Conservation (phyloP, 768 basidiomycete genomes). For the Mycena crocata region DNA sequence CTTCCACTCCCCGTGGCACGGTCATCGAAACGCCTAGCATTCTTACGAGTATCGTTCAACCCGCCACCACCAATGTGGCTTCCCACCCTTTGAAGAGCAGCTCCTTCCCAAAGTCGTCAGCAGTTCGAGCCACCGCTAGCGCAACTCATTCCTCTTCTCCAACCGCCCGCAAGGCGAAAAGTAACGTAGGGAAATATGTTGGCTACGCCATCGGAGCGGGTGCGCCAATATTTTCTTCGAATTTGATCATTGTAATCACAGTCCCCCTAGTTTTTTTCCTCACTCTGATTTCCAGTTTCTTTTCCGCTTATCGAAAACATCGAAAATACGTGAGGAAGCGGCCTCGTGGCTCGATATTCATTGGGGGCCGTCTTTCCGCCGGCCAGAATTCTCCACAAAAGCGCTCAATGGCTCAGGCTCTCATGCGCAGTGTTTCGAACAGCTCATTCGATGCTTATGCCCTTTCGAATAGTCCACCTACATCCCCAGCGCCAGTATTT, state of each 20-base stretch:
- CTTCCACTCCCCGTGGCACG: slow-evolving; percentile 1
- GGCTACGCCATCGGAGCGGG: slow-evolving; percentile 33
- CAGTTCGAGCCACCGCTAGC: slow-evolving; percentile 21
- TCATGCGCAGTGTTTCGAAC: slow-evolving; percentile 32
- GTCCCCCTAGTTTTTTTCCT: slow-evolving; percentile 28
- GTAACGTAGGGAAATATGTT: slow-evolving; percentile 28
- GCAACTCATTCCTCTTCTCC: slow-evolving; percentile 12
- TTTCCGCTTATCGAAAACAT: slow-evolving; percentile 33
- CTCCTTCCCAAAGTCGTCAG: slow-evolving; percentile 20
- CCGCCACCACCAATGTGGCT: neutral
- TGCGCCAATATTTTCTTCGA: neutral
- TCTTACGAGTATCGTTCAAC: neutral
- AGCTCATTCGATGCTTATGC: slow-evolving; percentile 34
- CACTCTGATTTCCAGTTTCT: slow-evolving; percentile 32
- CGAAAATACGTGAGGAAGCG: slow-evolving; percentile 31
- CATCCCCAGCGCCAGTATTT: slow-evolving; percentile 26
- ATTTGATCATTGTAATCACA: neutral
- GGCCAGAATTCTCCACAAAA: slow-evolving; percentile 25
- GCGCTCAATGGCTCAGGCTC: slow-evolving; percentile 30
- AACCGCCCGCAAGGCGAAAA: slow-evolving; percentile 23
- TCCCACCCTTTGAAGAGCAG: slow-evolving; percentile 12
- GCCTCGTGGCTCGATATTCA: slow-evolving; percentile 31
- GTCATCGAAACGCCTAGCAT: neutral
- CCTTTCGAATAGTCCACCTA: slow-evolving; percentile 18
- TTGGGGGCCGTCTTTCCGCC: slow-evolving; percentile 20